A percentile compares a stretch with the other conserved stretches of the same genome.
Conservation (phyloP, 1,284 basidiomycete genomes). For the Ganoderma leucocontextum region DNA sequence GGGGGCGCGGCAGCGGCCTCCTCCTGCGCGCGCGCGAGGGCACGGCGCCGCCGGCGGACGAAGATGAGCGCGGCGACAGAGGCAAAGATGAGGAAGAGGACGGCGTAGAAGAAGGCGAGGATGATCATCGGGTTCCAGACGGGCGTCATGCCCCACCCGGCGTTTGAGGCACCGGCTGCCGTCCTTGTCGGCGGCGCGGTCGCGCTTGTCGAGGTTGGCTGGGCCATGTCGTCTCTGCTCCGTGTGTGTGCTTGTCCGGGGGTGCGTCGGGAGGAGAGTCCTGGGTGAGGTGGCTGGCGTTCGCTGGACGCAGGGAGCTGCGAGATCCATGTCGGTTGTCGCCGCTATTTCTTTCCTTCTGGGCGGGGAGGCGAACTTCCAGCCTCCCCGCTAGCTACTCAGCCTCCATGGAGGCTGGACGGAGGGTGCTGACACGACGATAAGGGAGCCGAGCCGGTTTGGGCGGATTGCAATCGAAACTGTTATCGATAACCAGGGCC, state of each 20-base stretch:
- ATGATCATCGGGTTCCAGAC: constrained; percentile 12
- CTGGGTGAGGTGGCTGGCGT: not conserved
- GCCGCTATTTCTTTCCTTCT: not conserved
- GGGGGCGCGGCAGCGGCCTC: not conserved
- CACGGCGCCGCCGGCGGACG: not conserved
- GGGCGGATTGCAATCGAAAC: not conserved
- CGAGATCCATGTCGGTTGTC: not conserved
- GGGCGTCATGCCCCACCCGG: constrained; percentile 7
- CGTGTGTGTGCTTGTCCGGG: not conserved
- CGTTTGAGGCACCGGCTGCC: no score
- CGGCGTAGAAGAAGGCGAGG: constrained; percentile 1
- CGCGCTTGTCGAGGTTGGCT: not conserved
- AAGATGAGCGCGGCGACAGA: not conserved
- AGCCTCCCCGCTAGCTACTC: constrained; percentile 1
- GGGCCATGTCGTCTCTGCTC: not conserved
- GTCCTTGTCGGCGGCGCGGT: not conserved
- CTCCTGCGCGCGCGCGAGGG: not conserved
- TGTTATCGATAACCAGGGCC: not conserved
- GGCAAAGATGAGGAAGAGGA: constrained; percentile 1
- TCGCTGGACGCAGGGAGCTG: not conserved
- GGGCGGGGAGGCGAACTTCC: not conserved
- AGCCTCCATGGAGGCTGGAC: constrained; percentile 8
- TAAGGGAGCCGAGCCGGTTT: not conserved
- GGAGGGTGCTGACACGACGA: not conserved
- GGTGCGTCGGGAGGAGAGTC: not conserved